Conservation (phyloP, 139 green algal species). For the Spirogloea muscicola region DNA sequence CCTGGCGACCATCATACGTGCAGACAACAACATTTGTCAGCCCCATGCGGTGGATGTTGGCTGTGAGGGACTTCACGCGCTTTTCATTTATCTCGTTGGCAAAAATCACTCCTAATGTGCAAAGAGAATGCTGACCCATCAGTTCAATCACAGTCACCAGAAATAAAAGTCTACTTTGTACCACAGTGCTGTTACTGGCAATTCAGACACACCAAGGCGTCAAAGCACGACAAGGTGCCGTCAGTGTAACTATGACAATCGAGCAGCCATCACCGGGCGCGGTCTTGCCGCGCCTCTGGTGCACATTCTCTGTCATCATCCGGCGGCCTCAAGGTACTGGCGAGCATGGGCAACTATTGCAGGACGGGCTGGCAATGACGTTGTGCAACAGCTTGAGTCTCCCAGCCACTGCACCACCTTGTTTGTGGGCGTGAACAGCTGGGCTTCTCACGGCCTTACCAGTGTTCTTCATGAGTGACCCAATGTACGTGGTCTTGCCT, state of each 20-base stretch:
- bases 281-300: no score
- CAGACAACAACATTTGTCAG: conserved; percentile 91
- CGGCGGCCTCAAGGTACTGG: no score
- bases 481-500: conserved; percentile 97
- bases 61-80: conserved; percentile 82
- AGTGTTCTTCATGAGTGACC: conserved; percentile 92
- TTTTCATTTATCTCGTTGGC: conserved; percentile 94
- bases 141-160: not conserved
- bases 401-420: no score
- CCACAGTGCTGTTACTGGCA: no score
- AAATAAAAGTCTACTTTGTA: not conserved
- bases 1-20: conserved; percentile 87
- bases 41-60: conserved; percentile 93
- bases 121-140: not conserved
- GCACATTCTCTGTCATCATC: no score
- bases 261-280: no score
- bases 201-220: not conserved
- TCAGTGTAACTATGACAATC: conserved; percentile 39
- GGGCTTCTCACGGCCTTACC: no score
- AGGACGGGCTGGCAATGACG: no score
- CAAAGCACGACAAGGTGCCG: not conserved
- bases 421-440: no score
- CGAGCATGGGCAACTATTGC: no score
- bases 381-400: no score
- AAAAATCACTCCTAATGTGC: conserved; percentile 72